Percentiles rank a stretch among this genome's conserved stretches.
Evolutionary conservation across 345 rosid species (phyloP).

Genomic region (Salix suchowensis): DNA sequence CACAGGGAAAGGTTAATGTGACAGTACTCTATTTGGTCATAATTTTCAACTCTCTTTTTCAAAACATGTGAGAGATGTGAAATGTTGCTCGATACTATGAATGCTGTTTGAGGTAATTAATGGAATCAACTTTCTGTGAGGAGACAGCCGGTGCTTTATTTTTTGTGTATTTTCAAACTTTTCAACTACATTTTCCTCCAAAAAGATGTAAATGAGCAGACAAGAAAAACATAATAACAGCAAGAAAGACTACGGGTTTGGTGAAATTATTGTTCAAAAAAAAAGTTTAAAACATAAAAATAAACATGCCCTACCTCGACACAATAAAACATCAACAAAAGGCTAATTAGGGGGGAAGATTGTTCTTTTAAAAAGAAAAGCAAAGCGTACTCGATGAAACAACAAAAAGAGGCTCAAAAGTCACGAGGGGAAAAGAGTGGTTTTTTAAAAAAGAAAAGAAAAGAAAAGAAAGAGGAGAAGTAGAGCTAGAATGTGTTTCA

Average conservation of each 20-base stretch:
- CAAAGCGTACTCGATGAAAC: not conserved
- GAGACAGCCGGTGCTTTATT: not conserved
- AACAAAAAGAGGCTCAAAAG: not conserved
- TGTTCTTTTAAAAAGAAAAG: too few species aligned
- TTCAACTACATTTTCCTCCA: not conserved
- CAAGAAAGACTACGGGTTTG: too few species aligned
- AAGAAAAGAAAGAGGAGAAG: not conserved
- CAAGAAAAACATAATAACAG: too few species aligned
- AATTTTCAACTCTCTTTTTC: not conserved
- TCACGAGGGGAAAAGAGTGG: too few species aligned
- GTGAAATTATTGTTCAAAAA: too few species aligned
- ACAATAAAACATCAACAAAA: too few species aligned
- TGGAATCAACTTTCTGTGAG: not conserved
- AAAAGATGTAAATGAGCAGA: not conserved
- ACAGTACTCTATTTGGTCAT: not conserved
- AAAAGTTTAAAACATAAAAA: too few species aligned
- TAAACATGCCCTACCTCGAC: too few species aligned
- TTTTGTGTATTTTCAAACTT: constrained; percentile 4
- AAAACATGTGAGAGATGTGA: not conserved
- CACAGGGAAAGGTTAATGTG: not conserved
- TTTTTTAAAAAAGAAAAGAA: not conserved
- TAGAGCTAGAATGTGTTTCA: not conserved
- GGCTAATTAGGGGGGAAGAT: too few species aligned
- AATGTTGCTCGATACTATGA: not conserved
- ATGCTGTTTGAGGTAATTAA: not conserved